A percentile compares a stretch with the other conserved stretches of the same genome.
Conservation (phyloP, 768 basidiomycete genomes). For the Suillus brevipes region DNA sequence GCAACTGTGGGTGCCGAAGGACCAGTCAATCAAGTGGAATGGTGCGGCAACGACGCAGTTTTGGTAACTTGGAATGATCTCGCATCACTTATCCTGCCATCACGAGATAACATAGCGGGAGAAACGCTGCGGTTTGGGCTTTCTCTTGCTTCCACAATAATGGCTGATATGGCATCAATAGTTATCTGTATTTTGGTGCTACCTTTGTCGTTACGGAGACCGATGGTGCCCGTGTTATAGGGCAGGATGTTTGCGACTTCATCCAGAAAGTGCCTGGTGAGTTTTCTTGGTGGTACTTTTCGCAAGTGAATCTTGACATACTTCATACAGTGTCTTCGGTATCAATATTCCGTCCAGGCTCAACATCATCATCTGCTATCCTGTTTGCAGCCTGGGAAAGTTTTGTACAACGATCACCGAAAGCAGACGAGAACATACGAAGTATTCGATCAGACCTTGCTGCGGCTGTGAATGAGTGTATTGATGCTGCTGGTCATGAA, state of each 20-base stretch:
- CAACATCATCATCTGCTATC: slow-evolving; percentile 87
- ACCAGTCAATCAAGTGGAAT: slow-evolving; percentile 71
- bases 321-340: slow-evolving; percentile 62
- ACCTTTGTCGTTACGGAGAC: slow-evolving; percentile 81
- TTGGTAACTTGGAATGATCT: slow-evolving; percentile 79
- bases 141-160: not conserved
- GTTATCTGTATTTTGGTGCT: slow-evolving; percentile 77
- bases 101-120: slow-evolving; percentile 52
- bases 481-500: slow-evolving; percentile 91
- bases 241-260: slow-evolving; percentile 79
- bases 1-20: slow-evolving; percentile 56
- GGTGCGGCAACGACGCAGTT: slow-evolving; percentile 97
- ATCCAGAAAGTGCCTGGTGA: slow-evolving; percentile 91
- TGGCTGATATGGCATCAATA: slow-evolving; percentile 32
- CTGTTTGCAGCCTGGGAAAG: slow-evolving; percentile 91
- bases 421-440: slow-evolving; percentile 90
- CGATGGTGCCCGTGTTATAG: slow-evolving; percentile 86
- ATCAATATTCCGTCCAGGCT: slow-evolving; percentile 90
- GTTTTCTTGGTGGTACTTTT: slow-evolving; percentile 18
- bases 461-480: slow-evolving; percentile 85
- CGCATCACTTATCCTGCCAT: slow-evolving; percentile 88
- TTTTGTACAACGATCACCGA: slow-evolving; percentile 80
- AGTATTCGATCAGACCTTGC: slow-evolving; percentile 85
- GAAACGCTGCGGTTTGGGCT: slow-evolving; percentile 63
- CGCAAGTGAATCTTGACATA: not conserved